Conservation (phyloP, 164 flowering plant genomes). For the Houttuynia cordata region DNA sequence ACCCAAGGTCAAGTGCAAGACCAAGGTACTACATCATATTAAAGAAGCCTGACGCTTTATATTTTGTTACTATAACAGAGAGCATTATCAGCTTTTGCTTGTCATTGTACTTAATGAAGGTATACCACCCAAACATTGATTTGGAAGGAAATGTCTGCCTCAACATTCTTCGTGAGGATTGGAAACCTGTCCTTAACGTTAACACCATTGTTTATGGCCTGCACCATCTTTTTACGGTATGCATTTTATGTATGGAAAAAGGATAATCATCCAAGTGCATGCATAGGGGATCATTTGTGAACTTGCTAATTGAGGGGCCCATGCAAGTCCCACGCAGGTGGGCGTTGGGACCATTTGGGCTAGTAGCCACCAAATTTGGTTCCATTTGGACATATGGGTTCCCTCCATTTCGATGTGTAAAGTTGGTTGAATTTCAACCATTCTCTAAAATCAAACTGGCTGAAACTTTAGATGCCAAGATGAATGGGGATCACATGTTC, state of each 20-base stretch:
- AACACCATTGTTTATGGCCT: conserved; percentile 65
- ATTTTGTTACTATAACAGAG: neutral
- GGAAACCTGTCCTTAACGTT: conserved; percentile 75
- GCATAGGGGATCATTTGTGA: too few relatives aligned
- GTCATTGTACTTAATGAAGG: conserved; percentile 20
- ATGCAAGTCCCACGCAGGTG: too few relatives aligned
- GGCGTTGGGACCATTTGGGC: too few relatives aligned
- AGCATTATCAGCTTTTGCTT: neutral
- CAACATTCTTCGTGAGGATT: conserved; percentile 71
- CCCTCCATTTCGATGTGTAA: too few relatives aligned
- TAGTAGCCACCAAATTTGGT: too few relatives aligned
- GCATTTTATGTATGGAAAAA: neutral
- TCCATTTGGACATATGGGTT: too few relatives aligned
- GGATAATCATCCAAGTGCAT: neutral
- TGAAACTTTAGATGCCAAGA: neutral
- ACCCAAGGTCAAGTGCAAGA: conserved; percentile 77
- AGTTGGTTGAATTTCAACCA: too few relatives aligned
- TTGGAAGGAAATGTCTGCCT: conserved; percentile 84
- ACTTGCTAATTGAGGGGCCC: too few relatives aligned
- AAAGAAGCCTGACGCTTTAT: neutral
- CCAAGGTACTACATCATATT: conserved; percentile 34
- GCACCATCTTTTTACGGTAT: conserved; percentile 62
- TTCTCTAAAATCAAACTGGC: too few relatives aligned
- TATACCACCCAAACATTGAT: conserved; percentile 76
- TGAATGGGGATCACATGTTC: too few relatives aligned